phyloP scores from a whole-genome alignment of 2,329 filamentous ascomycete species.

The Pseudogymnoascus sp. region DNA sequence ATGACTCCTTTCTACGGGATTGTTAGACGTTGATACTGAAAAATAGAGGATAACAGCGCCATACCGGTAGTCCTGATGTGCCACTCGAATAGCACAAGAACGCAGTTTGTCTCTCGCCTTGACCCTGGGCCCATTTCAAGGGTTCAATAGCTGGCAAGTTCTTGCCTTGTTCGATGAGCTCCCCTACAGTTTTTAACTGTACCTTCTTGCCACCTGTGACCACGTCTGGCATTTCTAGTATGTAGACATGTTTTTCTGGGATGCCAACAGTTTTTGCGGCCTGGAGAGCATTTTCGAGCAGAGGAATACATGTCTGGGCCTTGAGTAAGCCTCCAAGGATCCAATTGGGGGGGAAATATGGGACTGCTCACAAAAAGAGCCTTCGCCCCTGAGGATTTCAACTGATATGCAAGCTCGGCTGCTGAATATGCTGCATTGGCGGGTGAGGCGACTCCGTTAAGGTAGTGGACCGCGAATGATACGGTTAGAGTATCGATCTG shows the following conservation, averaged over 20 bases:
- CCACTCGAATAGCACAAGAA: constrained; percentile 75
- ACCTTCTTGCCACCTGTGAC: constrained; percentile 30
- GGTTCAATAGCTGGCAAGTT: constrained; percentile 42
- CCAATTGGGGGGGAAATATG: not conserved
- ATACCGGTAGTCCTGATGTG: constrained; percentile 68
- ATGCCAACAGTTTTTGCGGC: constrained; percentile 56
- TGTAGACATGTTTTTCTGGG: constrained; percentile 54
- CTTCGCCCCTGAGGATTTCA: constrained; percentile 59
- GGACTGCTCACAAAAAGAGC: constrained; percentile 44
- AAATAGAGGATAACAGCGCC: constrained; percentile 18
- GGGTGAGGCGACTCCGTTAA: constrained; percentile 62
- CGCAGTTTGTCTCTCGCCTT: constrained; percentile 57
- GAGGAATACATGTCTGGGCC: constrained; percentile 49
- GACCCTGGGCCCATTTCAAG: constrained; percentile 49
- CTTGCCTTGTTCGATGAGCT: constrained; percentile 53
- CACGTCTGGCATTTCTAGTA: constrained; percentile 52
- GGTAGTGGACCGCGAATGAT: constrained; percentile 63
- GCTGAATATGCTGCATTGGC: constrained; percentile 68
- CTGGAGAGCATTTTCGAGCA: constrained; percentile 55
- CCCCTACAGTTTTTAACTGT: constrained; percentile 53
- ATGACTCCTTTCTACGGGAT: constrained; percentile 63
- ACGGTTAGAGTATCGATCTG: constrained; percentile 64
- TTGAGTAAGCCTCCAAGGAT: not conserved
- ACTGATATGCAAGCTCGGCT: constrained; percentile 61
- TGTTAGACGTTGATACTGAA: not conserved